Evolutionary conservation across 1,284 basidiomycete species (phyloP).

Genomic region (Ustilago bromivora): DNA sequence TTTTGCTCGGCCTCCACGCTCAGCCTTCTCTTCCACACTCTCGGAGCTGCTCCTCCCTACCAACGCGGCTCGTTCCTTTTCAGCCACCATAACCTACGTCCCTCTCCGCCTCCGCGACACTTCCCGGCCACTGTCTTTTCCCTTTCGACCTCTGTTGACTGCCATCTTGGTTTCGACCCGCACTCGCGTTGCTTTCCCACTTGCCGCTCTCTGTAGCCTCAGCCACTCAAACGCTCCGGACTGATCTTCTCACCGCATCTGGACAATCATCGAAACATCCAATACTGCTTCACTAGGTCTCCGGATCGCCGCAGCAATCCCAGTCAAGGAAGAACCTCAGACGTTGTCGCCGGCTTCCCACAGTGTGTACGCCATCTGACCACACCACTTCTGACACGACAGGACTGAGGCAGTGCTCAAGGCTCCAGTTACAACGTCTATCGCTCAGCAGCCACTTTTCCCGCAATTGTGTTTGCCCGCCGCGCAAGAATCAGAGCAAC

Average conservation of each 20-base stretch:
- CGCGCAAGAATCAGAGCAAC: slow-evolving; percentile 2
- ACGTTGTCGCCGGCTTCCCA: neutral
- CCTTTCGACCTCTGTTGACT: neutral
- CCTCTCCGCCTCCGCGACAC: neutral
- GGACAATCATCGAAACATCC: neutral
- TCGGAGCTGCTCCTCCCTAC: neutral
- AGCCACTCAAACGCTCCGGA: neutral
- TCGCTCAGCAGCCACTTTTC: neutral
- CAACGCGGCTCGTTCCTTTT: neutral
- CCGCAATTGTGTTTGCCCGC: neutral
- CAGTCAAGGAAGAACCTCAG: neutral
- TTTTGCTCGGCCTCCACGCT: neutral
- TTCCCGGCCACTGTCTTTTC: neutral
- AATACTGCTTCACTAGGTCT: neutral
- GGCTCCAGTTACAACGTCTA: neutral
- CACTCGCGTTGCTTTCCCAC: neutral
- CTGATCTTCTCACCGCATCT: neutral
- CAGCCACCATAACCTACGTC: neutral
- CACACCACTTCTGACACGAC: neutral
- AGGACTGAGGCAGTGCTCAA: neutral
- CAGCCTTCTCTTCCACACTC: neutral
- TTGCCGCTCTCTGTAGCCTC: neutral
- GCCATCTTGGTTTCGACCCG: neutral
- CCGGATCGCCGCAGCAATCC: neutral
- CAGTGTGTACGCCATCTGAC: neutral